phyloP scores from a whole-genome alignment of 352 stramenopile genomes.

The Phytopythium chamaehyphon region DNA sequence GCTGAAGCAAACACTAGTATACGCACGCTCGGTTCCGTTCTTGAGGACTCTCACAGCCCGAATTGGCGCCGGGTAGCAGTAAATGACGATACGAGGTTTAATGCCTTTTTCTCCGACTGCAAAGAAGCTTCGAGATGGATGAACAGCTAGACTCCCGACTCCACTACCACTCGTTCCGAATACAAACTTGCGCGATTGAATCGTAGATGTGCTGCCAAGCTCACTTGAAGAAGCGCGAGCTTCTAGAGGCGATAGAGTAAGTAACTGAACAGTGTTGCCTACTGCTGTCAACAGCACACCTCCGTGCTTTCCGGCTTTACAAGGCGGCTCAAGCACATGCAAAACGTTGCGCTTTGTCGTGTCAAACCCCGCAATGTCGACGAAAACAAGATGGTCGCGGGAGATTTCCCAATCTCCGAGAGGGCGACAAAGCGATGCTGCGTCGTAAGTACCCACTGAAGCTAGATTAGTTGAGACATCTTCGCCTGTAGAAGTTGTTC shows the following conservation, averaged over 20 bases:
- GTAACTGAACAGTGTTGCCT: slow-evolving; percentile 71
- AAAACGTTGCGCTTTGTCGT: slow-evolving; percentile 63
- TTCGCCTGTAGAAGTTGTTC: too few relatives aligned
- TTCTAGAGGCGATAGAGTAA: slow-evolving; percentile 35
- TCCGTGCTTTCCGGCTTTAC: slow-evolving; percentile 27
- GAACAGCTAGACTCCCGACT: slow-evolving; percentile 65
- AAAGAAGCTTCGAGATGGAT: slow-evolving; percentile 70
- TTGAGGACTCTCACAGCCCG: slow-evolving; percentile 70
- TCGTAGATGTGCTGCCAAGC: too few relatives aligned
- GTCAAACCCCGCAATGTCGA: slow-evolving; percentile 55
- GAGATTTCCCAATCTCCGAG: slow-evolving; percentile 71
- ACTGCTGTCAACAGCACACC: slow-evolving; percentile 58
- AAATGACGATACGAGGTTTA: slow-evolving; percentile 86
- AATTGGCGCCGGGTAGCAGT: slow-evolving; percentile 71
- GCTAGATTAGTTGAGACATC: not conserved
- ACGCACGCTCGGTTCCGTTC: slow-evolving; percentile 81
- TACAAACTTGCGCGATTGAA: slow-evolving; percentile 35
- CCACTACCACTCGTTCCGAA: slow-evolving; percentile 70
- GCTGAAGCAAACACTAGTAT: slow-evolving; percentile 73
- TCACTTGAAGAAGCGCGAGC: not conserved
- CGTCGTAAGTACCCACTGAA: slow-evolving; percentile 19
- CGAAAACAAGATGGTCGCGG: slow-evolving; percentile 68
- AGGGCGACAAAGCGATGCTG: slow-evolving; percentile 30
- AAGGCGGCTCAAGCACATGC: slow-evolving; percentile 50
- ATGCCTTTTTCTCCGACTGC: slow-evolving; percentile 87